Evolutionary conservation across 257 asterid genomes (phyloP).

Genomic region (Mitragyna speciosa): DNA sequence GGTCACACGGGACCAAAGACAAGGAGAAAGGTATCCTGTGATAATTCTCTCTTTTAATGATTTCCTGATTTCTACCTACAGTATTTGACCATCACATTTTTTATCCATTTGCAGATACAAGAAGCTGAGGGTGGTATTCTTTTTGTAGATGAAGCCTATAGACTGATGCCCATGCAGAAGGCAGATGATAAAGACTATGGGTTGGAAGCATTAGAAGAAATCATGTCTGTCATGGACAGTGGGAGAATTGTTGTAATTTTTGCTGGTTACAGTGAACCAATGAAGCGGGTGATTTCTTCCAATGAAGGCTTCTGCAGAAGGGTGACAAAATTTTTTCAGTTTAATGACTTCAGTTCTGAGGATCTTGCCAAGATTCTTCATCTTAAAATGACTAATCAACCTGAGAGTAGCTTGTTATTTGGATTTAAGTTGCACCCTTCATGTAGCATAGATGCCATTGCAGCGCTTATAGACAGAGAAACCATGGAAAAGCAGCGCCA

Average conservation of each 20-base stretch:
- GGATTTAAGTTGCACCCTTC: constrained; percentile 77
- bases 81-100: neutral
- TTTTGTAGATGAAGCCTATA: constrained; percentile 94
- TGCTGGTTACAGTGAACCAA: constrained; percentile 96
- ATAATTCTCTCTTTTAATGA: neutral
- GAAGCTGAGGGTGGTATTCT: constrained; percentile 96
- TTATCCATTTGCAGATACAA: constrained; percentile 48
- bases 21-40: constrained; percentile 59
- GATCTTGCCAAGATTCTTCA: constrained; percentile 78
- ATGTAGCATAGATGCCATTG: constrained; percentile 61
- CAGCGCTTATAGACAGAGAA: constrained; percentile 52
- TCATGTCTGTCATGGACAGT: constrained; percentile 93
- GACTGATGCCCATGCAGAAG: constrained; percentile 80
- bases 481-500: constrained; percentile 67
- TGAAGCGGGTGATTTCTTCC: constrained; percentile 81
- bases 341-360: constrained; percentile 63
- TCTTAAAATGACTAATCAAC: constrained; percentile 62
- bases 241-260: constrained; percentile 86
- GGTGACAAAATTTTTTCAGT: constrained; percentile 82
- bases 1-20: constrained; percentile 90
- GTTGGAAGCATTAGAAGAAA: constrained; percentile 87
- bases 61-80: neutral
- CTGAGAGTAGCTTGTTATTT: constrained; percentile 47
- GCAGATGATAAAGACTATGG: constrained; percentile 81
- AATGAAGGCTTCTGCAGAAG: constrained; percentile 93